Evolutionary conservation across 2,329 filamentous ascomycete genomes (phyloP), one percentile per base, ranked within the genome.

Genomic region (Niveomyces coronatus): DNA sequence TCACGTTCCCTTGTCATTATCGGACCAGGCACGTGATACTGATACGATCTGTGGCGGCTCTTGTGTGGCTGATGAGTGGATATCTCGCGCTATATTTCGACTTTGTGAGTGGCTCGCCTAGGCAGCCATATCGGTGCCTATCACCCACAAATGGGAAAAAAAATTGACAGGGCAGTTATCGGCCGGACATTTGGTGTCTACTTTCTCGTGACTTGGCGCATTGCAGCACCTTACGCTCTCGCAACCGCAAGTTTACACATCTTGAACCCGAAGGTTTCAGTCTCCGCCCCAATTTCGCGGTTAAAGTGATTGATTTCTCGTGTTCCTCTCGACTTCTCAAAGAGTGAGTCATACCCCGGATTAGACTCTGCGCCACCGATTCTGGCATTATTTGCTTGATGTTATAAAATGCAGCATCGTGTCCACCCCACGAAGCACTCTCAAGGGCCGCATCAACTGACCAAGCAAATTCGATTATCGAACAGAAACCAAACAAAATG

Each of bases 251-350:
- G 8, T 24, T 19, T 33, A 34, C 51, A 53, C 50, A 59, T 54
- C 57, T 58, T 76, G 84, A 82, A 94, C 86, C 85, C 76, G 85
- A 91, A 86, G 87, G 82, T 76, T 58, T 93, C 89, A 95, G 89
- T 96, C 89, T 94, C 89, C 89, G 88, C 83, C 76, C 80, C 84
- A 80, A 43, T 24, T 65, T 67, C 65, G 85, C 87, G 89, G 89
- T 95, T 94, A 94, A 96, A 94, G 82, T 79, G 89, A 96, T 96
- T 96, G 89, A 87, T 71, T 73, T 82, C 83, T 88, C 84, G 74
- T 82, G 83, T 88, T 87, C 79, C 65, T 54, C 49, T 48, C 50
- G 49, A 52, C 45, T 46, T 45, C 46, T 47, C 39, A 28, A 48
- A 46, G 45, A 39, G 60, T 63, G 49, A 65, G 65, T 64, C 10